phyloP scores from a whole-genome alignment of 345 rosid genomes.

The Aurinia saxatilis region DNA sequence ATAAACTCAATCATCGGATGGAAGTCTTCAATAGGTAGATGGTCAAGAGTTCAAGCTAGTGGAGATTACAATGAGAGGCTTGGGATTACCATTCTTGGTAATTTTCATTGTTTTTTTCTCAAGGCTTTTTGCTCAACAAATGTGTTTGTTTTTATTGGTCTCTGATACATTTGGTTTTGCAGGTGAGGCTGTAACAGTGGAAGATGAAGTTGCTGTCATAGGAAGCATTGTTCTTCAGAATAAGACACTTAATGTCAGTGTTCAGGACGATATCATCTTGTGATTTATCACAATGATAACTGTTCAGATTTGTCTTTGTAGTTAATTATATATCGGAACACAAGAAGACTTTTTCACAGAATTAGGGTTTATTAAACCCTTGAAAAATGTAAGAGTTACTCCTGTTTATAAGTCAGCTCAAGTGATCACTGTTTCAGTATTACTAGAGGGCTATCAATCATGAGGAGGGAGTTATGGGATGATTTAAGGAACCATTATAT shows the following conservation, averaged over 20 bases:
- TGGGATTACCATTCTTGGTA: constrained; percentile 81
- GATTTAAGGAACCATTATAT: no score
- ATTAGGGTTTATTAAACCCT: no score
- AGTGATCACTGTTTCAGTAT: no score
- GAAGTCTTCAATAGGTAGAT: constrained; percentile 74
- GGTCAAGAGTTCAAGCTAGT: constrained; percentile 78
- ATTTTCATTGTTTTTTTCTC: neutral
- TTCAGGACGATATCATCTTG: constrained; percentile 72
- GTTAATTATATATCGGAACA: no score
- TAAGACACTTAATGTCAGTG: constrained; percentile 51
- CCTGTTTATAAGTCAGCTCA: no score
- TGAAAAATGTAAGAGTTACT: no score
- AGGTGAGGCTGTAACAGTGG: constrained; percentile 81
- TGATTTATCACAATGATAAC: constrained; percentile 13
- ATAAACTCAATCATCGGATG: constrained; percentile 70
- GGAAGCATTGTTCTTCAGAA: constrained; percentile 81
- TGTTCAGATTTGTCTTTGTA: neutral
- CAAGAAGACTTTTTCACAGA: no score
- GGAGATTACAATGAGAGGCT: constrained; percentile 70
- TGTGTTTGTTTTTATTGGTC: neutral
- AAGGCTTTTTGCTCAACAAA: neutral
- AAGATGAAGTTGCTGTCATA: constrained; percentile 64
- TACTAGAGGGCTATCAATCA: no score
- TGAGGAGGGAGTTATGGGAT: no score
- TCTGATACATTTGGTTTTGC: constrained; percentile 21